A percentile compares a stretch with the other conserved stretches of the same genome.
phyloP scores from a whole-genome alignment of 1,284 basidiomycete genomes.

The Puccinia triticina region DNA sequence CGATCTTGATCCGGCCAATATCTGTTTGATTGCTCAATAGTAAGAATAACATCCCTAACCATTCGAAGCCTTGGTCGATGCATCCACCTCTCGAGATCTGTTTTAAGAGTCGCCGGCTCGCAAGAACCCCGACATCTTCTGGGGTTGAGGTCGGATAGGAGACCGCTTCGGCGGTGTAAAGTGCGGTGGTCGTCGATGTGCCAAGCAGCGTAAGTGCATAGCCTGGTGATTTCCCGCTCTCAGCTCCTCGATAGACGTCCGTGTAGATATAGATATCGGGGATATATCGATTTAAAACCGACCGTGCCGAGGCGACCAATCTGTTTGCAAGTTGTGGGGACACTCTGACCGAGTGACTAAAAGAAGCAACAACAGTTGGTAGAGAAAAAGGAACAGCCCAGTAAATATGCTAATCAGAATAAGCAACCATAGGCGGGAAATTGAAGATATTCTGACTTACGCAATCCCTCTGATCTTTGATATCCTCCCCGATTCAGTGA shows the following conservation, averaged over 20 bases:
- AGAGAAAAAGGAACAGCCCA: not conserved
- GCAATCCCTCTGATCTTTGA: constrained; percentile 94
- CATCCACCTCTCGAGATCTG: constrained; percentile 85
- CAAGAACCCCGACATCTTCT: constrained; percentile 84
- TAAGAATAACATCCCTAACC: constrained; percentile 86
- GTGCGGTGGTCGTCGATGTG: constrained; percentile 85
- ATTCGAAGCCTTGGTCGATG: constrained; percentile 86
- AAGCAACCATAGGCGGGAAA: not conserved
- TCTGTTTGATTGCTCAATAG: constrained; percentile 87
- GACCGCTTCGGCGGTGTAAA: constrained; percentile 83
- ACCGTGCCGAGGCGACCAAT: constrained; percentile 90
- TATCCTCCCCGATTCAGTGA: constrained; percentile 85
- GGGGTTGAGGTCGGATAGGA: constrained; percentile 66
- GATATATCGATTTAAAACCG: constrained; percentile 90
- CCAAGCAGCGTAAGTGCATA: constrained; percentile 88
- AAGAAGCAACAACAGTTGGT: not conserved
- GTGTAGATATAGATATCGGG: constrained; percentile 98
- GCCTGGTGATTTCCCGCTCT: constrained; percentile 95
- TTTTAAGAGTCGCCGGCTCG: constrained; percentile 74
- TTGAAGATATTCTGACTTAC: constrained; percentile 64
- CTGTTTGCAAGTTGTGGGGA: constrained; percentile 96
- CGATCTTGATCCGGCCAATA: constrained; percentile 84
- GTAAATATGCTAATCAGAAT: not conserved
- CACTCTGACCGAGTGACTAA: constrained; percentile 87
- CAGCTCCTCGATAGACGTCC: constrained; percentile 95